These are phyloP conservation scores for Achaetomium macrosporum DNA, from an alignment of 2,329 filamentous ascomycete genomes.

Conservation along the genomic window DNA sequence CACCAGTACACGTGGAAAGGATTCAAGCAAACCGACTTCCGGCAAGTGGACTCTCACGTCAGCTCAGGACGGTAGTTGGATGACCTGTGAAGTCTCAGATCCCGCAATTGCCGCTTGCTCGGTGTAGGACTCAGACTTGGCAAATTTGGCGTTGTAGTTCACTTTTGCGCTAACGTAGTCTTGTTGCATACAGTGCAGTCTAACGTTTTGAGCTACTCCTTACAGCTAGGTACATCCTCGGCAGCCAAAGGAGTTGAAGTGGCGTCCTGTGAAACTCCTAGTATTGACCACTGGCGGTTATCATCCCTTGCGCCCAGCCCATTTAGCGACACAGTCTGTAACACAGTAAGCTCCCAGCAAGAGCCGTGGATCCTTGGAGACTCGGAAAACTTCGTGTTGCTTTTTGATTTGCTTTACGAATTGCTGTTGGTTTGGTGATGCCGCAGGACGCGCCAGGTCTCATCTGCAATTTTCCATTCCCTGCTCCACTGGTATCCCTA, in stretches of 20 bases:
- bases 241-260: not conserved
- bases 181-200: too few species aligned
- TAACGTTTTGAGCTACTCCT: too few species aligned
- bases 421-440: not conserved
- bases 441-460: too few species aligned
- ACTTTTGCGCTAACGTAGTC: too few species aligned
- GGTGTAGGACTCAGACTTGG: too few species aligned
- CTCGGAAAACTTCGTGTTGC: not conserved
- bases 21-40: not conserved
- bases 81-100: too few species aligned
- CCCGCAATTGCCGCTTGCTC: too few species aligned
- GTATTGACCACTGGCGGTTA: slow-evolving; percentile 4
- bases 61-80: slow-evolving; percentile 2
- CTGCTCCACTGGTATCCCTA: too few species aligned
- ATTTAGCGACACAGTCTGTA: not conserved
- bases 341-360: too few species aligned
- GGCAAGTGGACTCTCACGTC: slow-evolving; percentile 2
- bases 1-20: not conserved
- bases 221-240: too few species aligned
- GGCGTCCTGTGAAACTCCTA: not conserved
- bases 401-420: slow-evolving; percentile 1
- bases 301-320: not conserved
- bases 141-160: too few species aligned
- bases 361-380: not conserved
- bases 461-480: too few species aligned